Conservation (phyloP, 768 basidiomycete species). For the Rhodosporidiobolus sp. region DNA sequence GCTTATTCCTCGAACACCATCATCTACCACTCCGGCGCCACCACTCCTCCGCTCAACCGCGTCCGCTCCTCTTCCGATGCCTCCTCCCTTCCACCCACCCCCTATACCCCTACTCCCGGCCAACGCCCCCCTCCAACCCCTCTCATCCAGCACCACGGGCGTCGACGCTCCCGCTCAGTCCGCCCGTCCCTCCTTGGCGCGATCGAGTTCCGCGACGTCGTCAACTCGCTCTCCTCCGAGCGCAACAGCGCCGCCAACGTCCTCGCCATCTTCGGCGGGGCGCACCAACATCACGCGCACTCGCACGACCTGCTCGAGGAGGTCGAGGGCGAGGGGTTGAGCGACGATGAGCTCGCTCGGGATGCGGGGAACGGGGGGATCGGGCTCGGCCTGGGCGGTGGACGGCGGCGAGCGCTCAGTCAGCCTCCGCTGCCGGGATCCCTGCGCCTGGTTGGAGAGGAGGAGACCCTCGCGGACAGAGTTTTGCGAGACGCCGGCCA, state of each 20-base stretch:
- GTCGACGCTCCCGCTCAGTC: constrained; percentile 18
- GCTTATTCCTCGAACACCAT: constrained; percentile 20
- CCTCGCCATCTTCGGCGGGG: constrained; percentile 29
- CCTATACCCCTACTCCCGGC: constrained; percentile 22
- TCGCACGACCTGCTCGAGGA: constrained; percentile 16
- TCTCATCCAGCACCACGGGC: constrained; percentile 52
- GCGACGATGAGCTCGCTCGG: neutral
- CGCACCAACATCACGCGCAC: constrained; percentile 22
- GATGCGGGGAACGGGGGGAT: neutral
- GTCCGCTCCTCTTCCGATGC: neutral
- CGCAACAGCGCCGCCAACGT: constrained; percentile 40
- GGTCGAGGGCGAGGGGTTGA: neutral
- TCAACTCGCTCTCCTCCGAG: constrained; percentile 70
- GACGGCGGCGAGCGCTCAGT: constrained; percentile 5
- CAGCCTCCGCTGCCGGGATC: constrained; percentile 4
- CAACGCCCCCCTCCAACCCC: constrained; percentile 56
- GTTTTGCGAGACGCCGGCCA: constrained; percentile 5
- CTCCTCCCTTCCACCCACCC: constrained; percentile 1
- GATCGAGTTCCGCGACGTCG: constrained; percentile 89
- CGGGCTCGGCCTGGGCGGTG: constrained; percentile 8
- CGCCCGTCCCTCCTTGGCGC: constrained; percentile 78
- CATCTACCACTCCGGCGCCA: constrained; percentile 5
- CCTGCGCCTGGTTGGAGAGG: constrained; percentile 4
- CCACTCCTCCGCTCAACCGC: neutral
- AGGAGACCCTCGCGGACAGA: constrained; percentile 7